Conservation (phyloP, 2,329 filamentous ascomycete genomes). For the Exserohilum rostratum region DNA sequence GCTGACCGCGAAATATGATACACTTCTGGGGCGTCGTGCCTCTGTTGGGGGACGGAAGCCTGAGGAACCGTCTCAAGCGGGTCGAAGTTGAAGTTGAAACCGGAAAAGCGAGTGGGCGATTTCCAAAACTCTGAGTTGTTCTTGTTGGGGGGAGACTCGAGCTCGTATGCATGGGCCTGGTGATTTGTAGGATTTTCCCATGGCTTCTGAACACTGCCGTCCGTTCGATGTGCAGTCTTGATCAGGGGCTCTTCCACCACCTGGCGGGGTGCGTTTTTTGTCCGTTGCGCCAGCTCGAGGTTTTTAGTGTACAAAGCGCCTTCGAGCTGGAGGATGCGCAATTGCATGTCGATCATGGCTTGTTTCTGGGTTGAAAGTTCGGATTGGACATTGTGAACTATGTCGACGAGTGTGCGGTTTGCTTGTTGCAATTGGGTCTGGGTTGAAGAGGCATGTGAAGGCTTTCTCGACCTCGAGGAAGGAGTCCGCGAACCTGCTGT, state of each 20-base stretch:
- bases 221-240: conserved; percentile 11
- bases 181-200: conserved; percentile 33
- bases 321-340: conserved; percentile 37
- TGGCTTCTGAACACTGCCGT: conserved; percentile 27
- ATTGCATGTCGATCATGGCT: conserved; percentile 38
- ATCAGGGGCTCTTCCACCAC: conserved; percentile 7
- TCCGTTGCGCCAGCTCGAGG: not conserved
- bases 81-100: conserved; percentile 36
- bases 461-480: conserved; percentile 22
- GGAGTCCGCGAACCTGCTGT: conserved; percentile 1
- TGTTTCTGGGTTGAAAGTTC: conserved; percentile 35
- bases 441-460: conserved; percentile 31
- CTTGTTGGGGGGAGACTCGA: conserved; percentile 33
- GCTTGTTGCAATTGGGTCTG: conserved; percentile 34
- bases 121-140: conserved; percentile 34
- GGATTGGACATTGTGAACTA: conserved; percentile 36
- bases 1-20: conserved; percentile 22
- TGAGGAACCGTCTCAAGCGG: conserved; percentile 9
- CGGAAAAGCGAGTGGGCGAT: conserved; percentile 33
- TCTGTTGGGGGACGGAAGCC: not conserved
- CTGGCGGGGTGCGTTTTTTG: not conserved
- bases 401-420: conserved; percentile 35
- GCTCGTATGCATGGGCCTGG: conserved; percentile 35
- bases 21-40: conserved; percentile 20
- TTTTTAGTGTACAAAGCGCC: conserved; percentile 5